Evolutionary conservation across 2,329 filamentous ascomycete species (phyloP), one percentile per base, ranked within the genome.

Genomic region (Akanthomyces uredinophilus): DNA sequence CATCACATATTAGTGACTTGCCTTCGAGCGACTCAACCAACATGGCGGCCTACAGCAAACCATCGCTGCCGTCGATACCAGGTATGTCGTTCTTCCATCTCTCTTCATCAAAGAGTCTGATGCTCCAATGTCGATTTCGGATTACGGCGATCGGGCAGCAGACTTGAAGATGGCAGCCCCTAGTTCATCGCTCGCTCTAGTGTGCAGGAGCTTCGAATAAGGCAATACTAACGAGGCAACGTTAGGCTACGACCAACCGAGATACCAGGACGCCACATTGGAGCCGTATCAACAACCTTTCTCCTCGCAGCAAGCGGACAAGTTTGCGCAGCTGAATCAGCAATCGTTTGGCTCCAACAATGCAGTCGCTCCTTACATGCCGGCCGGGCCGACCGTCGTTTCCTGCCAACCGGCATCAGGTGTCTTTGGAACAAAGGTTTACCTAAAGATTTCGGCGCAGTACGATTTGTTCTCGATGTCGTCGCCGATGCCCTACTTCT

Each of bases 11-110:
- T 3, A 13, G 37, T 41, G 13, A 46, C 8, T 8, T 49, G 37
- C 32, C 27, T 27, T 47, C 4, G 18, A 22, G 32, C 44, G 18
- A 32, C 32, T 29, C 46, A 24, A 22, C n/a, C 39, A 5, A 74
- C 18, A 78, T 78, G 76, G 75, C 75, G 52, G 68, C 76, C 75
- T 88, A 88, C 77, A 93, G 92, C 82, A 96, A 96, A 78, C 78
- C 86, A 63, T 86, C 89, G 75, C 82, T 87, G 77, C 82, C 88
- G 75, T 89, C 88, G 75, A 84, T 93, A 79, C 89, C 94, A 78
- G 90, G 92, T 96, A 81, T 79, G 91, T 87, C 24, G 35, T 10
- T 18, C 10, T n/a, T 13, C 16, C 22, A 8, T 14, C 5, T 4
- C 14, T 18, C 29, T 29, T 29, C 32, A 14, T 14, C 20, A 37